phyloP scores from a whole-genome alignment of 306 rosid species.

The Lagenaria siceraria region DNA sequence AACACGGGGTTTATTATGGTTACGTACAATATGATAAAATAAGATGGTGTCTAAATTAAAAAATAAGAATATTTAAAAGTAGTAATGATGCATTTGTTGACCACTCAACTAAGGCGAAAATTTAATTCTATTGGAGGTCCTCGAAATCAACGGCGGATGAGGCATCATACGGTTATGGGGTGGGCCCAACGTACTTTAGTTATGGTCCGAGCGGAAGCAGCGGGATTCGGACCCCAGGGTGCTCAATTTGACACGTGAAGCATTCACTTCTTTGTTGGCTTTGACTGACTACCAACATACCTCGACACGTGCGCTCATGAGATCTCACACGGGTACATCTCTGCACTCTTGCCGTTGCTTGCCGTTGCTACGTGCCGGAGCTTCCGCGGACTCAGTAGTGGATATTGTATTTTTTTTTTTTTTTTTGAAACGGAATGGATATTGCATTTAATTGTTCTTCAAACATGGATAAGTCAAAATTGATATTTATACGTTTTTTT shows the following conservation, averaged over 20 bases:
- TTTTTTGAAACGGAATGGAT: too few relatives aligned
- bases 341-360: neutral
- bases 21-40: too few relatives aligned
- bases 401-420: too few relatives aligned
- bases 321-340: neutral
- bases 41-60: too few relatives aligned
- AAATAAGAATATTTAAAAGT: too few relatives aligned
- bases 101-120: too few relatives aligned
- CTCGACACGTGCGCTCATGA: neutral
- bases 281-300: neutral
- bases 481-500: too few relatives aligned
- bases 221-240: neutral
- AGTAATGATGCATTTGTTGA: too few relatives aligned
- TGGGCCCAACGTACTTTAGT: neutral
- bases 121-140: neutral
- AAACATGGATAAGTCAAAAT: too few relatives aligned
- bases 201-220: slow-evolving; percentile 4
- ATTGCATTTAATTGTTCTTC: too few relatives aligned
- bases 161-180: neutral
- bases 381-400: neutral
- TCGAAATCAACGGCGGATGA: neutral
- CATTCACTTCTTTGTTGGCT: slow-evolving; percentile 7
- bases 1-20: too few relatives aligned
- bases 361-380: neutral
- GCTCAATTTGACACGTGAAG: slow-evolving; percentile 12